A percentile compares a stretch with the other conserved stretches of the same genome.
phyloP scores from a whole-genome alignment of 1,284 basidiomycete species.

The Rhizoctonia solani region DNA sequence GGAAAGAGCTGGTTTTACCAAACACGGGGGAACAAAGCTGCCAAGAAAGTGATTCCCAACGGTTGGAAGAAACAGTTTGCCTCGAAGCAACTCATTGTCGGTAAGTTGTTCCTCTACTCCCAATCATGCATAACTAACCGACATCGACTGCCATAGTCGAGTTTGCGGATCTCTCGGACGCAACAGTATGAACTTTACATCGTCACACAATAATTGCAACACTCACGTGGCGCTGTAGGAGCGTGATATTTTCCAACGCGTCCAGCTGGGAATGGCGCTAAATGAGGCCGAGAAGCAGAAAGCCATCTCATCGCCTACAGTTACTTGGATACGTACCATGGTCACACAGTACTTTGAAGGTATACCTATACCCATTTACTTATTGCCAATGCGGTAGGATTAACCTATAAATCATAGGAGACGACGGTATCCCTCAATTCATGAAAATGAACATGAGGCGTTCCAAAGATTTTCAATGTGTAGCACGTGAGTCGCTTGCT shows the following conservation, averaged over 20 bases:
- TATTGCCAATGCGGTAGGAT: not conserved
- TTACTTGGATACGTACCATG: constrained; percentile 22
- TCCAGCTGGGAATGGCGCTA: constrained; percentile 36
- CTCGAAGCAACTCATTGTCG: constrained; percentile 21
- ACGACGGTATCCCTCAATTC: constrained; percentile 19
- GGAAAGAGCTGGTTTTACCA: constrained; percentile 23
- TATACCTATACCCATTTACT: not conserved
- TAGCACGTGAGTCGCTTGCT: not conserved
- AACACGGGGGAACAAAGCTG: not conserved
- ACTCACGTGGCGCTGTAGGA: constrained; percentile 8
- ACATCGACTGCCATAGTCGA: constrained; percentile 22
- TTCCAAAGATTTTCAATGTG: constrained; percentile 31
- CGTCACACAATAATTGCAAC: not conserved
- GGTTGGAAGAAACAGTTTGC: constrained; percentile 30
- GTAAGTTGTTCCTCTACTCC: not conserved
- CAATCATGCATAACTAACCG: not conserved
- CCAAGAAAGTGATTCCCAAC: constrained; percentile 15
- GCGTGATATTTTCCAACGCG: constrained; percentile 37
- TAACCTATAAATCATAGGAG: not conserved
- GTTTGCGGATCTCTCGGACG: constrained; percentile 16
- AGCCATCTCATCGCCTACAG: constrained; percentile 25
- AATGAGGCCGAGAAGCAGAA: constrained; percentile 36
- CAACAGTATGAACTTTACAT: not conserved
- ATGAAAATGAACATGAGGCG: constrained; percentile 14
- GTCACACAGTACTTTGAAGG: constrained; percentile 21